Base-by-base conservation (phyloP, 2,329 filamentous ascomycete species). In the Sporothrix schenckii region DNA sequence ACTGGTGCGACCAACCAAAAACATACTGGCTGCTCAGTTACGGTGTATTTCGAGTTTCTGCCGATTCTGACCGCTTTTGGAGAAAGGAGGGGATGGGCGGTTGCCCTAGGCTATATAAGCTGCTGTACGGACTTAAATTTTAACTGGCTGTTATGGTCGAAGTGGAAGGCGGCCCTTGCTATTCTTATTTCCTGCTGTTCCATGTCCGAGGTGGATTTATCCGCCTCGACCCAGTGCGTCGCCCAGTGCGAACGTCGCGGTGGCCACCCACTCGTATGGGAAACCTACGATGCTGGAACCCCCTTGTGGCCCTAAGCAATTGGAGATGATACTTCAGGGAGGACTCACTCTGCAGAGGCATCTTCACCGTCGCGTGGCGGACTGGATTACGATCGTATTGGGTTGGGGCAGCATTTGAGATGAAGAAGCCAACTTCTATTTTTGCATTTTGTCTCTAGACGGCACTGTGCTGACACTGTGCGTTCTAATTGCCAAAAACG, bases 321-420 rank as follows among this genome's bases (percentile, higher is more conserved):
- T 47, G 88, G 86, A 87, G 86, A 87, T 82, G 77, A 90, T 78
- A 76, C 88, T 89, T 88, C 84, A 90, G 88, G 85, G 88, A 89
- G 88, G 88, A 71, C 81, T 90, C 86, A 90, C 88, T 89, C 87
- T 88, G 88, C 88, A 90, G 86, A 89, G 88, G 80, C 79, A 83
- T 88, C 84, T 87, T 86, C 87, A 87, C 88, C 88, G 86, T 89
- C 85, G 84, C 84, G 84, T 90, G 88, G 88, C 88, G 87, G 82
- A 83, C 81, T 87, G 88, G 88, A 90, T 85, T 80, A 89, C 88
- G 87, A 84, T 84, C 82, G 84, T 81, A 83, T 78, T 83, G 85
- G 86, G 86, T 80, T 89, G 87, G 84, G 83, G 81, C 83, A 80
- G 80, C 77, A 78, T 78, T 80, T 80, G 83, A 83, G 86, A 86